These are phyloP conservation scores for Trapa incisa DNA, from an alignment of 345 rosid species.

Conservation along the genomic window DNA sequence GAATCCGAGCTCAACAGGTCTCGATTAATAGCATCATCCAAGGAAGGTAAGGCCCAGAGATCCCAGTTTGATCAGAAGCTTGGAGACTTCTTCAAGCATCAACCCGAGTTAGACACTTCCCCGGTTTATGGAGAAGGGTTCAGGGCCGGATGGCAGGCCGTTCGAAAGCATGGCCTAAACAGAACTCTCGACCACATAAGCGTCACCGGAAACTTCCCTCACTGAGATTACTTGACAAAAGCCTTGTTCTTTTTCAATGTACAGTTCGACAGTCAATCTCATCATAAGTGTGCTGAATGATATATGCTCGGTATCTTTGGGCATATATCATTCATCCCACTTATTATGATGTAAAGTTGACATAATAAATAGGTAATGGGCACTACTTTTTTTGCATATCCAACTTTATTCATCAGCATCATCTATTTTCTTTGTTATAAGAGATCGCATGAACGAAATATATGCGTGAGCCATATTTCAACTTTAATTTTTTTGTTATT, in stretches of 20 bases:
- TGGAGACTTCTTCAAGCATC: constrained; percentile 78
- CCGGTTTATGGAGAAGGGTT: constrained; percentile 89
- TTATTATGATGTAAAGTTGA: background rate
- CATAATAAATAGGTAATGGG: background rate
- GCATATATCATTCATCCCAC: background rate
- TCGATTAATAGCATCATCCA: constrained; percentile 26
- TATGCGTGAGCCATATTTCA: too few species aligned
- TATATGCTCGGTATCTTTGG: background rate
- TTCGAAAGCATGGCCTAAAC: constrained; percentile 49
- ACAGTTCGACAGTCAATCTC: background rate
- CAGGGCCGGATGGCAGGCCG: constrained; percentile 57
- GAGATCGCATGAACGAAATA: too few species aligned
- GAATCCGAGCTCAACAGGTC: constrained; percentile 33
- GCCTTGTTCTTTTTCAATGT: background rate
- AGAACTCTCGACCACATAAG: constrained; percentile 77
- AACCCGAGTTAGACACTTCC: constrained; percentile 68
- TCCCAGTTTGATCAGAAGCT: constrained; percentile 68
- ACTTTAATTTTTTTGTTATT: too few species aligned
- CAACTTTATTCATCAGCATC: background rate
- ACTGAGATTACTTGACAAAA: constrained; percentile 15
- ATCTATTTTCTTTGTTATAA: background rate
- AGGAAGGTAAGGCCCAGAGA: constrained; percentile 23
- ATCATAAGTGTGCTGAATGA: background rate
- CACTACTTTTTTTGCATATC: background rate
- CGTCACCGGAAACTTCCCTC: constrained; percentile 61